These are phyloP conservation scores for Glycyrrhiza uralensis DNA, from an alignment of 306 rosid genomes.

Conservation along the genomic window DNA sequence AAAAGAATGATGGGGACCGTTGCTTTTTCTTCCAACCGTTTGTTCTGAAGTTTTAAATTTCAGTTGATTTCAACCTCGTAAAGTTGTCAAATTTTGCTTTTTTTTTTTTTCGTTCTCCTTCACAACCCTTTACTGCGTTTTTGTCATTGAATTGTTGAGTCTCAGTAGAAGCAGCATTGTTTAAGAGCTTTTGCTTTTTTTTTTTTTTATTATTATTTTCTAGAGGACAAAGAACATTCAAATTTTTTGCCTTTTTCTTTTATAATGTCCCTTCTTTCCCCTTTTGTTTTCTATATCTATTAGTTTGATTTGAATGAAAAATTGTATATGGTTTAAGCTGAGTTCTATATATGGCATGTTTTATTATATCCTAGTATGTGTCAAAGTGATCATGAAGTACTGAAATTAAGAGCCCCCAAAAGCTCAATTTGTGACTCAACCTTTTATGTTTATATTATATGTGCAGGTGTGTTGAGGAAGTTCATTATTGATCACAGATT, in stretches of 20 bases:
- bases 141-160: slow-evolving; percentile 33
- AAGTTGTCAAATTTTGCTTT: slow-evolving; percentile 37
- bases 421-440: slow-evolving; percentile 18
- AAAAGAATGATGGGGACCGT: slow-evolving; percentile 50
- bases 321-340: slow-evolving; percentile 22
- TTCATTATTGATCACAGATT: slow-evolving; percentile 24
- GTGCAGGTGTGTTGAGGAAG: slow-evolving; percentile 47
- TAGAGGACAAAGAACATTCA: slow-evolving; percentile 29
- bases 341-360: slow-evolving; percentile 11
- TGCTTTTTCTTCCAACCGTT: slow-evolving; percentile 40
- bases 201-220: too few relatives aligned
- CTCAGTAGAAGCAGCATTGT: slow-evolving; percentile 34
- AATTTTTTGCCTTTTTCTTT: slow-evolving; percentile 35
- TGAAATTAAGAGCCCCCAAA: slow-evolving; percentile 25
- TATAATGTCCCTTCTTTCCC: slow-evolving; percentile 4
- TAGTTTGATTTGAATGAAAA: slow-evolving; percentile 21
- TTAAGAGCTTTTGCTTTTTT: slow-evolving; percentile 42
- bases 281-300: slow-evolving; percentile 27
- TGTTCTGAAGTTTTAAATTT: slow-evolving; percentile 45
- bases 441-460: slow-evolving; percentile 30
- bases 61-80: slow-evolving; percentile 35
- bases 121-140: slow-evolving; percentile 33
- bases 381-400: slow-evolving; percentile 24
- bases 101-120: too few relatives aligned
- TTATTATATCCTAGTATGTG: slow-evolving; percentile 31